These are phyloP conservation scores for Aureobasidium vineae DNA, from an alignment of 2,329 filamentous ascomycete species.

Conservation along the genomic window DNA sequence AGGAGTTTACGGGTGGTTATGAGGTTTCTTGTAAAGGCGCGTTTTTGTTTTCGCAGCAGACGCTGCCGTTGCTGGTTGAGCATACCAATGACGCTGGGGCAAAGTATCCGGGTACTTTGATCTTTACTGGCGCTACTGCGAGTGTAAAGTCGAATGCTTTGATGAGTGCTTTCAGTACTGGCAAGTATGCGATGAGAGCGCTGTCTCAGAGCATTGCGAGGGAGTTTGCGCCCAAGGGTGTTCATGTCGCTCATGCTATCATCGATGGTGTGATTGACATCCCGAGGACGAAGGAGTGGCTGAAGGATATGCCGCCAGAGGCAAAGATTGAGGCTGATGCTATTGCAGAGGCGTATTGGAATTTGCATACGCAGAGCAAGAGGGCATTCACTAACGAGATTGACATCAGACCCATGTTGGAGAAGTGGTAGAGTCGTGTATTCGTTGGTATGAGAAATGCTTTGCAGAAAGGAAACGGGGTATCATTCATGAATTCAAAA, in stretches of 20 bases:
- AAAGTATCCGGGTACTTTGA: slow-evolving; percentile 69
- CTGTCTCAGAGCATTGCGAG: slow-evolving; percentile 72
- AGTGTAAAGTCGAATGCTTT: slow-evolving; percentile 68
- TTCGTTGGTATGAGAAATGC: not conserved
- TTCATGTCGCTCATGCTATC: slow-evolving; percentile 79
- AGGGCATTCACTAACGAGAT: slow-evolving; percentile 80
- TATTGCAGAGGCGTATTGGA: slow-evolving; percentile 85
- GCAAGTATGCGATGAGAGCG: slow-evolving; percentile 76
- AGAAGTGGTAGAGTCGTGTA: slow-evolving; percentile 66
- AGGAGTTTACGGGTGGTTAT: slow-evolving; percentile 55
- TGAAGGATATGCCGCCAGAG: slow-evolving; percentile 56
- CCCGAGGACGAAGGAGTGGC: slow-evolving; percentile 63
- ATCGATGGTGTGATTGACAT: slow-evolving; percentile 86
- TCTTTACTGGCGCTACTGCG: slow-evolving; percentile 86
- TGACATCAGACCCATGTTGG: slow-evolving; percentile 74
- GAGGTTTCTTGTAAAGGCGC: slow-evolving; percentile 60
- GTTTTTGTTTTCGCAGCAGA: slow-evolving; percentile 71
- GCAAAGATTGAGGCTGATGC: slow-evolving; percentile 72
- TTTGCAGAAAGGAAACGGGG: not conserved
- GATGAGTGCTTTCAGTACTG: slow-evolving; percentile 70
- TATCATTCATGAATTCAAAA: not conserved
- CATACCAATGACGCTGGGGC: slow-evolving; percentile 50
- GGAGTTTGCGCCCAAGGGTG: slow-evolving; percentile 79
- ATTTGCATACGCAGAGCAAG: slow-evolving; percentile 74
- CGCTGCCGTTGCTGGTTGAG: slow-evolving; percentile 68